Evolutionary conservation across 129 eudicot genomes (phyloP).

Genomic region (Tanacetum coccineum): DNA sequence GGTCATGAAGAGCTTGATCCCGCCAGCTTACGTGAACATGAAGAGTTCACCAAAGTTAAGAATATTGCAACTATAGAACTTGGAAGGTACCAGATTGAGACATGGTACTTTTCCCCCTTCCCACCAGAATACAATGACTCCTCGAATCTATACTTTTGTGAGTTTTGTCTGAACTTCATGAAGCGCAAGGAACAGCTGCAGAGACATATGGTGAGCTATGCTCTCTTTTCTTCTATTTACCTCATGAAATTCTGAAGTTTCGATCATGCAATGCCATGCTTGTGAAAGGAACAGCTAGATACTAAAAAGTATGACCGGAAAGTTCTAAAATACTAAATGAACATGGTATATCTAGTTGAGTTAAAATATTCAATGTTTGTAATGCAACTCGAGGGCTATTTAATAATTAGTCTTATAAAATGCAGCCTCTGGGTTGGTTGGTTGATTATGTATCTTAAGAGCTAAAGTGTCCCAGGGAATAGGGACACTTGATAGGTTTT

Average conservation of each 20-base stretch:
- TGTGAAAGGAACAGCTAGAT: slow-evolving; percentile 12
- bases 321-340: background rate
- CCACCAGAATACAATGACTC: slow-evolving; percentile 98
- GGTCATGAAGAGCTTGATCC: slow-evolving; percentile 99
- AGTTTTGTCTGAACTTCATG: slow-evolving; percentile 97
- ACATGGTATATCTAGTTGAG: background rate
- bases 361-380: background rate
- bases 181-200: slow-evolving; percentile 95
- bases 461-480: too few species aligned
- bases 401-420: too few species aligned
- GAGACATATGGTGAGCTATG: slow-evolving; percentile 81
- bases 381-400: background rate
- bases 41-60: slow-evolving; percentile 95
- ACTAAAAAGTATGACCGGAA: background rate
- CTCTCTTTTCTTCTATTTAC: background rate
- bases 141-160: slow-evolving; percentile 87
- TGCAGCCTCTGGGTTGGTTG: too few species aligned
- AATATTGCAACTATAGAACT: slow-evolving; percentile 93
- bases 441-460: too few species aligned
- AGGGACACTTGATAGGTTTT: too few species aligned
- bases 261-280: slow-evolving; percentile 2
- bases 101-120: slow-evolving; percentile 98
- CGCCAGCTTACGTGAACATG: slow-evolving; percentile 98
- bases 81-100: slow-evolving; percentile 96
- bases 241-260: background rate